Conservation (phyloP, 495 filamentous ascomycete genomes). For the Talaromyces borbonicus region DNA sequence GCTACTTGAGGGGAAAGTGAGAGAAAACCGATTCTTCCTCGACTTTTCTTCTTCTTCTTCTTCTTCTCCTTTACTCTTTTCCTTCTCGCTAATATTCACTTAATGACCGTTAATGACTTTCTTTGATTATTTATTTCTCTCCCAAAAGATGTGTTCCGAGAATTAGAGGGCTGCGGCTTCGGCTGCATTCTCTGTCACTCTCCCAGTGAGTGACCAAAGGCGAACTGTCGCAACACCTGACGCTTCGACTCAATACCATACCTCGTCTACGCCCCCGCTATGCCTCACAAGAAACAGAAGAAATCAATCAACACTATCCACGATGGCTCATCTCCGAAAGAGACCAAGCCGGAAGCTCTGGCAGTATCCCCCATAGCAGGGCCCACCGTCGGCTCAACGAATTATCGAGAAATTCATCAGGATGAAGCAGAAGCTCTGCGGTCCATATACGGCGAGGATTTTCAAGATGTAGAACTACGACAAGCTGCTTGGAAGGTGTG, state of each 20-base stretch:
- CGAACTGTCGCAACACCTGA: slow-evolving; percentile 10
- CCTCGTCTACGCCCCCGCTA: slow-evolving; percentile 32
- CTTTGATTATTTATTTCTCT: too few species aligned
- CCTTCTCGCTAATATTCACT: slow-evolving; percentile 13
- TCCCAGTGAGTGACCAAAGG: slow-evolving; percentile 19
- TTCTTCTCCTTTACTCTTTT: background rate
- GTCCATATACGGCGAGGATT: slow-evolving; percentile 92
- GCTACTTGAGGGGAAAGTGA: slow-evolving; percentile 1
- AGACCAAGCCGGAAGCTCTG: slow-evolving; percentile 24
- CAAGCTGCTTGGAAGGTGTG: slow-evolving; percentile 79
- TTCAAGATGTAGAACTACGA: slow-evolving; percentile 58
- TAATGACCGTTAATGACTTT: too few species aligned
- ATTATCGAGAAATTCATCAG: slow-evolving; percentile 76
- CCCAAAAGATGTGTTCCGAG: too few species aligned
- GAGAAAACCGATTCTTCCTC: background rate
- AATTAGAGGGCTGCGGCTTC: slow-evolving; percentile 33
- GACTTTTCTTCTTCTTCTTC: slow-evolving; percentile 6
- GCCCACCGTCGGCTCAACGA: slow-evolving; percentile 30
- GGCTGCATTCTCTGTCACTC: slow-evolving; percentile 31
- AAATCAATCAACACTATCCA: slow-evolving; percentile 23
- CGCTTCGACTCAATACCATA: slow-evolving; percentile 7
- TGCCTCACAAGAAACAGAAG: slow-evolving; percentile 42
- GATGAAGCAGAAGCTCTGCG: slow-evolving; percentile 80
- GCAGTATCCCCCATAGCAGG: slow-evolving; percentile 9
- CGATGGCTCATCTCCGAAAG: slow-evolving; percentile 23